These are phyloP conservation scores for Luzula sylvatica DNA, from an alignment of 176 grass and related monocot genomes.

Conservation along the genomic window DNA sequence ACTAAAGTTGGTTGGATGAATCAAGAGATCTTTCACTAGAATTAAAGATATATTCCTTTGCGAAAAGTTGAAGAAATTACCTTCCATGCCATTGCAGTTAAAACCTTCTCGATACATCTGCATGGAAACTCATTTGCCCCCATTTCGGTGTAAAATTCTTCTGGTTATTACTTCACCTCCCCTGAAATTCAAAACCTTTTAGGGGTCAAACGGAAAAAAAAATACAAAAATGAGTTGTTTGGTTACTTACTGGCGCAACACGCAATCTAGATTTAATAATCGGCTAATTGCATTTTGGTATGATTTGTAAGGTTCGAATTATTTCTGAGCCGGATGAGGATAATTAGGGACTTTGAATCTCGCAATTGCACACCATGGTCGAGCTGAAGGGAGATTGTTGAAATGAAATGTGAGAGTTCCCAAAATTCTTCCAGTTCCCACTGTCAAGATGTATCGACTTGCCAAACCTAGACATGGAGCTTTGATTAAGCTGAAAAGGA, in stretches of 20 bases:
- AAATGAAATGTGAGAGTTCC: slow-evolving; percentile 64
- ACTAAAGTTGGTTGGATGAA: too few species aligned
- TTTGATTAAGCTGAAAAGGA: slow-evolving; percentile 75
- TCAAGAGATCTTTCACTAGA: too few species aligned
- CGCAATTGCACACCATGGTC: slow-evolving; percentile 52
- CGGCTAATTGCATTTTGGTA: slow-evolving; percentile 49
- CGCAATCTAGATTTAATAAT: slow-evolving; percentile 53
- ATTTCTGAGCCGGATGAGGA: slow-evolving; percentile 89
- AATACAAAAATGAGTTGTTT: background rate
- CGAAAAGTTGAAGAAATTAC: slow-evolving; percentile 28
- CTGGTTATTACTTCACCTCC: slow-evolving; percentile 39
- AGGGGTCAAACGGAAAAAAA: background rate
- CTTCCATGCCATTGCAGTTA: slow-evolving; percentile 97
- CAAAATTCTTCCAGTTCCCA: slow-evolving; percentile 71
- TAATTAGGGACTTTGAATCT: slow-evolving; percentile 60
- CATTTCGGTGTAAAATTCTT: slow-evolving; percentile 53
- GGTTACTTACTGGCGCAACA: slow-evolving; percentile 44
- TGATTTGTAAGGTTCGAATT: slow-evolving; percentile 77
- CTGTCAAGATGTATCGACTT: slow-evolving; percentile 80
- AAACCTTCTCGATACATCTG: slow-evolving; percentile 68
- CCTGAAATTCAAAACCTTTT: slow-evolving; percentile 24
- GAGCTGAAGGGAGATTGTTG: slow-evolving; percentile 68
- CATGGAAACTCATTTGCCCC: slow-evolving; percentile 77
- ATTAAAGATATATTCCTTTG: too few species aligned
- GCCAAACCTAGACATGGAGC: slow-evolving; percentile 70